phyloP scores from a whole-genome alignment of 306 rosid genomes.

The Calophaca sinica region DNA sequence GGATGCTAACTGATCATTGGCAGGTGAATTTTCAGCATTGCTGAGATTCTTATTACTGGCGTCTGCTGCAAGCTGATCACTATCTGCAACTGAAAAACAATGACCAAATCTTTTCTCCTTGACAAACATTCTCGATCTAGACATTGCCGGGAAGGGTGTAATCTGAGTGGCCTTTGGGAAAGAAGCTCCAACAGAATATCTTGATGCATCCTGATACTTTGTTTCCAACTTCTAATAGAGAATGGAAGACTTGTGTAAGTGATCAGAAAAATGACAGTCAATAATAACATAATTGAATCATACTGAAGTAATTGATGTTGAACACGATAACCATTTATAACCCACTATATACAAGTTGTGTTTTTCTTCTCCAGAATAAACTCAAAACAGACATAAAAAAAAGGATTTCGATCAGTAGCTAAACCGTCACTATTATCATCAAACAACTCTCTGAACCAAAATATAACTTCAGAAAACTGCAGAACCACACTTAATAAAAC shows the following conservation, averaged over 20 bases:
- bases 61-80: conserved; percentile 70
- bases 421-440: conserved; percentile 10
- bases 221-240: conserved; percentile 61
- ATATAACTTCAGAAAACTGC: background rate
- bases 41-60: conserved; percentile 54
- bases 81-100: conserved; percentile 66
- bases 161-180: conserved; percentile 53
- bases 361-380: conserved; percentile 26
- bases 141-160: conserved; percentile 47
- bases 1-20: conserved; percentile 46
- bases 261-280: conserved; percentile 32
- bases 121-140: conserved; percentile 51
- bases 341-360: conserved; percentile 2
- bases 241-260: conserved; percentile 49
- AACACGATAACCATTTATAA: conserved; percentile 6
- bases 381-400: conserved; percentile 9
- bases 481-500: too few species aligned
- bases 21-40: conserved; percentile 49
- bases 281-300: conserved; percentile 36
- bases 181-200: conserved; percentile 62
- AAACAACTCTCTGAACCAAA: conserved; percentile 24
- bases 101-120: conserved; percentile 52
- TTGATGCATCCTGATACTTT: conserved; percentile 62
- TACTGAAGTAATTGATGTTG: conserved; percentile 8
- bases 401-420: background rate